Conservation (phyloP, 2,329 filamentous ascomycete genomes). For the Alternaria hordeiaustralica region DNA sequence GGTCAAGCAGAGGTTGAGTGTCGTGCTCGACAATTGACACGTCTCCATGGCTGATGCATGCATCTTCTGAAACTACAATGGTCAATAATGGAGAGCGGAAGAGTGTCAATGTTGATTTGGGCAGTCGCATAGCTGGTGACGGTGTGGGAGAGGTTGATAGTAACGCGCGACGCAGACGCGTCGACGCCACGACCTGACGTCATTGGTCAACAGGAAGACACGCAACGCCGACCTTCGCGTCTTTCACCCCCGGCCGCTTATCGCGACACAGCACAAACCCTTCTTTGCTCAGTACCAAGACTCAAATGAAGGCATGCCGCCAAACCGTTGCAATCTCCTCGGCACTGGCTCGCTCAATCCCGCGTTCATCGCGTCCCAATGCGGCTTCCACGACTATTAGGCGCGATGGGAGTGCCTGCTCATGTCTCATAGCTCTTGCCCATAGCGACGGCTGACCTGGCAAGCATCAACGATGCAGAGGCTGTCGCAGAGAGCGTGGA, state of each 20-base stretch:
- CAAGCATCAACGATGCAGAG: not conserved
- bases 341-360: not conserved
- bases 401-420: not conserved
- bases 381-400: not conserved
- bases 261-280: not conserved
- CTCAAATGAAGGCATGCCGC: not conserved
- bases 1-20: not conserved
- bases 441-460: not conserved
- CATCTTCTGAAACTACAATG: not conserved
- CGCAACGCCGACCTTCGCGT: not conserved
- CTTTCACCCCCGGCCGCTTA: not conserved
- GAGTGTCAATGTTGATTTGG: not conserved
- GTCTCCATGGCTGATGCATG: not conserved
- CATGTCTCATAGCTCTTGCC: rapidly evolving
- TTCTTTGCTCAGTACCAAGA: not conserved
- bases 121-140: not conserved
- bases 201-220: not conserved
- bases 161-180: not conserved
- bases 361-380: not conserved
- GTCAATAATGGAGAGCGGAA: too few species aligned
- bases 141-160: not conserved
- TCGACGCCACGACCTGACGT: not conserved
- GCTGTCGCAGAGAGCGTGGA: not conserved
- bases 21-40: not conserved
- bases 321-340: not conserved